Evolutionary conservation across 768 basidiomycete genomes (phyloP).

Genomic region (Rickenella mellea): DNA sequence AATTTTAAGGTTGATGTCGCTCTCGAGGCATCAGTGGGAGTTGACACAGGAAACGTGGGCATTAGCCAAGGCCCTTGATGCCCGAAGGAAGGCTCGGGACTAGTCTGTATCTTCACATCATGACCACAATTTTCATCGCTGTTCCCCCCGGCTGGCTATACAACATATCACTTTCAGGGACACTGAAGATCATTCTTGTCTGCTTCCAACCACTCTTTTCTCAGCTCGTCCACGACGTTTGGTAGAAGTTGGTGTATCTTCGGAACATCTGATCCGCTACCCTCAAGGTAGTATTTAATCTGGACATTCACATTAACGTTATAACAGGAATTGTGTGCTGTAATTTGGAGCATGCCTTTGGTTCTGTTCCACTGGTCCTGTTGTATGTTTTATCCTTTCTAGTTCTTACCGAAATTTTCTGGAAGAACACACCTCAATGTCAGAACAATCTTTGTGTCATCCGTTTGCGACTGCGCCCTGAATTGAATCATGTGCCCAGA

Average conservation of each 20-base stretch:
- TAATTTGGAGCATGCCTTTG: conserved; percentile 45
- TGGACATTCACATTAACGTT: conserved; percentile 7
- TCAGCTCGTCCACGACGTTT: conserved; percentile 50
- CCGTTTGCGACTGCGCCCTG: conserved; percentile 34
- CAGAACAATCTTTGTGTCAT: conserved; percentile 45
- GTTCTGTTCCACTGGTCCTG: conserved; percentile 86
- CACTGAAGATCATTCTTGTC: conserved; percentile 36
- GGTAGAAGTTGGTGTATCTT: conserved; percentile 41
- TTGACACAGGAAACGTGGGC: conserved; percentile 58
- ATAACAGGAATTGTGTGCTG: neutral
- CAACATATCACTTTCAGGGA: conserved; percentile 11
- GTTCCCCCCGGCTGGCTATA: neutral
- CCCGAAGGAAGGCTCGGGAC: conserved; percentile 26
- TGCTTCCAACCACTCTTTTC: conserved; percentile 61
- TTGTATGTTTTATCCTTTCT: neutral
- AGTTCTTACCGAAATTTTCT: neutral
- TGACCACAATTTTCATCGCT: conserved; percentile 8
- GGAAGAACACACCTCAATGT: conserved; percentile 49
- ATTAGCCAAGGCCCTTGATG: conserved; percentile 50
- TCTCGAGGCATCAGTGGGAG: conserved; percentile 46
- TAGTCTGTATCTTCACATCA: conserved; percentile 16
- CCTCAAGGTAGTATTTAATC: conserved; percentile 91
- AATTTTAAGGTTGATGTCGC: conserved; percentile 44
- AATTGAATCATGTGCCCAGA: conserved; percentile 85
- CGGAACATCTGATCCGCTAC: conserved; percentile 44